Percentiles rank a stretch among this genome's conserved stretches.
phyloP scores from a whole-genome alignment of 352 stramenopile genomes.

The Phytophthora citricola region DNA sequence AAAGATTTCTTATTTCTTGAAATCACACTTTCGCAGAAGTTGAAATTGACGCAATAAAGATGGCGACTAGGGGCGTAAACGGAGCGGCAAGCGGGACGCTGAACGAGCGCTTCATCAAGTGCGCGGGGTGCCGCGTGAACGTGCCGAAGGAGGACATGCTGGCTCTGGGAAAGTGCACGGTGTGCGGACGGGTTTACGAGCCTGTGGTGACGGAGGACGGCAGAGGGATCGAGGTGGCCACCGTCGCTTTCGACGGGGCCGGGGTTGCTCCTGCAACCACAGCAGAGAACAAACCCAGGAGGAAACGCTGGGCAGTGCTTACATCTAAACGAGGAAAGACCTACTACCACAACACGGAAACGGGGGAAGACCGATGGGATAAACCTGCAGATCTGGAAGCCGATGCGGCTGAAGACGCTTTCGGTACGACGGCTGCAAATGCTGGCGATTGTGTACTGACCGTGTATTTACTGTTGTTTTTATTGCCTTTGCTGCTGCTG shows the following conservation, averaged over 20 bases:
- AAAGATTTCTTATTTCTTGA: too few species aligned
- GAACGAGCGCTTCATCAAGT: constrained; percentile 87
- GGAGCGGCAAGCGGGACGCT: constrained; percentile 60
- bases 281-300: constrained; percentile 31
- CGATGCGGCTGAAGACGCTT: constrained; percentile 62
- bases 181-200: constrained; percentile 59
- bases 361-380: constrained; percentile 81
- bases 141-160: constrained; percentile 83
- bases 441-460: background rate
- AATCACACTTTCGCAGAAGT: too few species aligned
- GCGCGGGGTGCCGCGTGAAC: constrained; percentile 74
- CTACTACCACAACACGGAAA: constrained; percentile 90
- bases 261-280: background rate
- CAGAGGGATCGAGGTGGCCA: constrained; percentile 35
- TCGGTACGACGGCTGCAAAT: constrained; percentile 42
- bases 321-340: constrained; percentile 63
- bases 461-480: background rate
- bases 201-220: constrained; percentile 32
- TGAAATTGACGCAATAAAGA: constrained; percentile 8
- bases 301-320: constrained; percentile 74
- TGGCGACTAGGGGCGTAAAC: constrained; percentile 59
- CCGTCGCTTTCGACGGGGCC: constrained; percentile 45
- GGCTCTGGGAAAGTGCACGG: constrained; percentile 61
- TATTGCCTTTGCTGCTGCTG: constrained; percentile 12
- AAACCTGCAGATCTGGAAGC: constrained; percentile 71